These are phyloP conservation scores for Tolypocladium amazonense DNA, from an alignment of 2,329 filamentous ascomycete species.

Conservation along the genomic window DNA sequence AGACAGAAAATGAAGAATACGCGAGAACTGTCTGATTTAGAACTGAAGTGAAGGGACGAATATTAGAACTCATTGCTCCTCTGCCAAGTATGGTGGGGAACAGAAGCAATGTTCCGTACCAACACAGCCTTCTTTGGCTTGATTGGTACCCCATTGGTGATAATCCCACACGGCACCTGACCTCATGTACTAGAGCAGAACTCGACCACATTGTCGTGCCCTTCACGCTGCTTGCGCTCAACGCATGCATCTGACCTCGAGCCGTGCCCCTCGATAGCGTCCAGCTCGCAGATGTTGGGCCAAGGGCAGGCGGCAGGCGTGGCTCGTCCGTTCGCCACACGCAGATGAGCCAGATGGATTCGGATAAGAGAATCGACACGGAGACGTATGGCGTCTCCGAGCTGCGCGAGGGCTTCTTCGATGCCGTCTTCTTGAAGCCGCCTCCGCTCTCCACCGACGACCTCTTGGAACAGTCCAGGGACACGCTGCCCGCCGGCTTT, in stretches of 20 bases:
- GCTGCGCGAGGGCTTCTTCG: conserved; percentile 35
- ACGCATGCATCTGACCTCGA: neutral
- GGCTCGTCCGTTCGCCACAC: conserved; percentile 19
- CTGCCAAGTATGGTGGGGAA: neutral
- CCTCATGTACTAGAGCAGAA: too few species aligned
- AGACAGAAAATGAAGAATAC: neutral
- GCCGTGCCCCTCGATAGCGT: conserved; percentile 2
- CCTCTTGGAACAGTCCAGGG: conserved; percentile 28
- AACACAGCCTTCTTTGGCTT: neutral
- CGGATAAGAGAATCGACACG: conserved; percentile 21
- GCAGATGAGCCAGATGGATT: conserved; percentile 22
- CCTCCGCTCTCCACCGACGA: conserved; percentile 24
- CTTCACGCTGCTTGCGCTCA: neutral
- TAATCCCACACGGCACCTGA: neutral
- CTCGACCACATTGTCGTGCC: neutral
- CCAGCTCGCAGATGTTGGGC: conserved; percentile 6
- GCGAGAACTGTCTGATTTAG: neutral
- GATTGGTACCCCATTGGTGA: neutral
- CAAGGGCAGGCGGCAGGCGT: conserved; percentile 5
- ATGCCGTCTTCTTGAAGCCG: conserved; percentile 35
- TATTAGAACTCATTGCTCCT: neutral
- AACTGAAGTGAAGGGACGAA: too few species aligned
- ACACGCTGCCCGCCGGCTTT: conserved; percentile 35
- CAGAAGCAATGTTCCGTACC: neutral
- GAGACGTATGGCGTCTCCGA: conserved; percentile 33